Percentiles rank a stretch among this genome's conserved stretches.
These are phyloP conservation scores for Cadophora sp. DNA, from an alignment of 2,329 filamentous ascomycete species.

Conservation along the genomic window DNA sequence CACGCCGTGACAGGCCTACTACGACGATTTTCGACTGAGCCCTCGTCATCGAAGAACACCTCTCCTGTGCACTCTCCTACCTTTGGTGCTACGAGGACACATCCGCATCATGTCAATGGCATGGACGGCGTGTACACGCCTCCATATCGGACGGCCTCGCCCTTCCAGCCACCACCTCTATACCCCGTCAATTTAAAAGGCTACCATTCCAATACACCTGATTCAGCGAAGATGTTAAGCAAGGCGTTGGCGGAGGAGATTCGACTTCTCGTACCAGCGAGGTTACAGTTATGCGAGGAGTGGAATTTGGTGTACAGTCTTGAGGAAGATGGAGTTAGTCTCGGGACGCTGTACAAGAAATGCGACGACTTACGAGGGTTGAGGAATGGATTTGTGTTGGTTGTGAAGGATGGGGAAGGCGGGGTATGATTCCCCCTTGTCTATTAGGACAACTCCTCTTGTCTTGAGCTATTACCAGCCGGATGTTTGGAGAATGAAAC, in stretches of 20 bases:
- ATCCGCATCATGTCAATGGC: constrained; percentile 29
- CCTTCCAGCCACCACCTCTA: constrained; percentile 87
- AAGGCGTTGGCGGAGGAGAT: constrained; percentile 88
- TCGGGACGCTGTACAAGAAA: constrained; percentile 85
- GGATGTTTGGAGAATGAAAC: background rate
- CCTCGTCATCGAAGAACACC: constrained; percentile 18
- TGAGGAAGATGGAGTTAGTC: constrained; percentile 87
- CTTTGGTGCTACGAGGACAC: constrained; percentile 32
- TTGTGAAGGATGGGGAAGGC: constrained; percentile 78
- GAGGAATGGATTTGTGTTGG: constrained; percentile 87
- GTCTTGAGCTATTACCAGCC: background rate
- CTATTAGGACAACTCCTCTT: background rate
- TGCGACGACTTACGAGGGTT: constrained; percentile 70
- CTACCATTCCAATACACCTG: constrained; percentile 65
- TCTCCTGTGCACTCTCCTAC: constrained; percentile 34
- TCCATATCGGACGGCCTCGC: constrained; percentile 67
- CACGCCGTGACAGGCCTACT: constrained; percentile 68
- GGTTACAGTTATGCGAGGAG: constrained; percentile 84
- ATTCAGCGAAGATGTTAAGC: constrained; percentile 71
- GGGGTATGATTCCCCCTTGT: constrained; percentile 61
- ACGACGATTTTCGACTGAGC: constrained; percentile 67
- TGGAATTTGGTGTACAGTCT: constrained; percentile 90
- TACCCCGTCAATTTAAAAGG: constrained; percentile 78
- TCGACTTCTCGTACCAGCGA: constrained; percentile 82
- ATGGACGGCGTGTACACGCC: constrained; percentile 43